Evolutionary conservation across 768 basidiomycete genomes (phyloP).

Genomic region (Mycena epipterygia): DNA sequence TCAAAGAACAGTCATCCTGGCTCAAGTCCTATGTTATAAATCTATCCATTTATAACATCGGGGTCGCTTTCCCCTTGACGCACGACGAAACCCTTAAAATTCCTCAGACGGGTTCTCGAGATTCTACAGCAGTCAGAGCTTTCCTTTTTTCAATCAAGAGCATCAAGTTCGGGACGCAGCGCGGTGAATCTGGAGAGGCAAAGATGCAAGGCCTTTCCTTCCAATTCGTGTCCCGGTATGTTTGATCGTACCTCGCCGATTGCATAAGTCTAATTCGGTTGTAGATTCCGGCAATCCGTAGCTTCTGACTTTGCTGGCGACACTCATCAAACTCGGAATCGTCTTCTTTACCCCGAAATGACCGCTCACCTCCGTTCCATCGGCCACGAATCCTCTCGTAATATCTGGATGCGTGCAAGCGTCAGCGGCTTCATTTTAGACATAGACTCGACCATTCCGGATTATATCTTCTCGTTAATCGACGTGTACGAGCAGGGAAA

Average conservation of each 20-base stretch:
- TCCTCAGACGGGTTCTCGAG: slow-evolving; percentile 55
- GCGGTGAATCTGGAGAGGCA: slow-evolving; percentile 85
- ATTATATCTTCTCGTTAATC: slow-evolving; percentile 83
- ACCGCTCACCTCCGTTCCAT: slow-evolving; percentile 77
- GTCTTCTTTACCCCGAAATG: slow-evolving; percentile 86
- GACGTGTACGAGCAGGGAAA: slow-evolving; percentile 90
- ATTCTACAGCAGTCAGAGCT: slow-evolving; percentile 71
- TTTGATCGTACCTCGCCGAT: slow-evolving; percentile 15
- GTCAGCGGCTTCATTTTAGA: slow-evolving; percentile 91
- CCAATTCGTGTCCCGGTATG: slow-evolving; percentile 87
- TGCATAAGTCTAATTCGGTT: slow-evolving; percentile 30
- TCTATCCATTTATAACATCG: slow-evolving; percentile 75
- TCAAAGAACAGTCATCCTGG: slow-evolving; percentile 61
- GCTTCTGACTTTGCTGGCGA: slow-evolving; percentile 79
- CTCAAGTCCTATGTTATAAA: slow-evolving; percentile 67
- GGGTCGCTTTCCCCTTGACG: slow-evolving; percentile 91
- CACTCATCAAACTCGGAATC: slow-evolving; percentile 76
- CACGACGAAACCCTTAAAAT: slow-evolving; percentile 71
- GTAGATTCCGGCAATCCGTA: slow-evolving; percentile 84
- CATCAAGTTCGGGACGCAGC: slow-evolving; percentile 78
- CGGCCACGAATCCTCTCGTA: slow-evolving; percentile 60
- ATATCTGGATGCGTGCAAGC: slow-evolving; percentile 73
- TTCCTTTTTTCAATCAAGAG: slow-evolving; percentile 89
- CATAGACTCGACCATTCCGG: slow-evolving; percentile 84
- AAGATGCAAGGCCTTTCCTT: slow-evolving; percentile 81